Evolutionary conservation across 179 eudicot species (phyloP).

Genomic region (Beta macrorhiza): DNA sequence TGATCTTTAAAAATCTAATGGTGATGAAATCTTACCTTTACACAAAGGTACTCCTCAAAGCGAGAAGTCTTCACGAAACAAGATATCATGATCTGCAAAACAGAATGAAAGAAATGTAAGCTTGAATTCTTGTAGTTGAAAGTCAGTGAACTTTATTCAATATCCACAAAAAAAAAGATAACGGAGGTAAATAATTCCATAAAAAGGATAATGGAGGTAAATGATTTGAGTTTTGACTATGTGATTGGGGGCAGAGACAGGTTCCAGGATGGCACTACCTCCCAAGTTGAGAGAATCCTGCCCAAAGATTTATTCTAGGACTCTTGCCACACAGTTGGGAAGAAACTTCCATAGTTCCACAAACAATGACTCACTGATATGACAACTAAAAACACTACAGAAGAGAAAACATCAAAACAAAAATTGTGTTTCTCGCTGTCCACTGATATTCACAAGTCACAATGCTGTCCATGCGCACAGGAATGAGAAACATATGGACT

Average conservation of each 20-base stretch:
- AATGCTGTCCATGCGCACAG: background rate
- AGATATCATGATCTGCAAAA: slow-evolving; percentile 56
- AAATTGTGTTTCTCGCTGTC: background rate
- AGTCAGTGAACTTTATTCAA: background rate
- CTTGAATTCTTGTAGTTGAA: background rate
- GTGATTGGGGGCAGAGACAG: background rate
- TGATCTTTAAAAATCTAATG: background rate
- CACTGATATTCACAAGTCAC: background rate
- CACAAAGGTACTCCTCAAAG: slow-evolving; percentile 81
- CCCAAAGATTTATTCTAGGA: background rate
- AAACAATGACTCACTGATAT: background rate
- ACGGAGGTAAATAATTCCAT: background rate
- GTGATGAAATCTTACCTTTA: slow-evolving; percentile 50
- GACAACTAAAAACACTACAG: background rate
- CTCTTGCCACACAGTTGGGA: background rate
- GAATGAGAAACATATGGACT: background rate
- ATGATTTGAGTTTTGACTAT: background rate
- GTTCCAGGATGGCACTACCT: background rate
- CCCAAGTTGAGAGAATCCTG: background rate
- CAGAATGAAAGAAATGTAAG: slow-evolving; percentile 5
- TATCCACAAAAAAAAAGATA: background rate
- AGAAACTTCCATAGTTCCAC: background rate
- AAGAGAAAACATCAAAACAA: background rate
- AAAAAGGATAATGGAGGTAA: too few species aligned
- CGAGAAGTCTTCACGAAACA: slow-evolving; percentile 96